Percentiles rank a stretch among this genome's conserved stretches.
These are phyloP conservation scores for Dendrobium chrysotoxum DNA, from an alignment of 106 monocot species.

Conservation along the genomic window DNA sequence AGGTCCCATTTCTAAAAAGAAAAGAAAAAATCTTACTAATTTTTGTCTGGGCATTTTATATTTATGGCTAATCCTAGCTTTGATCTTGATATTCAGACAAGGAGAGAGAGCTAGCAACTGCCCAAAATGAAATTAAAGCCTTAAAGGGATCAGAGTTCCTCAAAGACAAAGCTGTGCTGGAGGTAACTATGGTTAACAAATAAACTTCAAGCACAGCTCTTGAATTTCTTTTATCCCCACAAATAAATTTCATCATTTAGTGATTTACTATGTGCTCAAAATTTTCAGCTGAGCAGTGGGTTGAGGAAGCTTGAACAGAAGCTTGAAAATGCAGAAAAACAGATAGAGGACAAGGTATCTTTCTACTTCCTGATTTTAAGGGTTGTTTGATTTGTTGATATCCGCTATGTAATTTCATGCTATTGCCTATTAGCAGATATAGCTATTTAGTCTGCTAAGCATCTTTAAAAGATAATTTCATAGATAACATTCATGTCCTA, in stretches of 20 bases:
- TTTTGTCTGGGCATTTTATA: no score
- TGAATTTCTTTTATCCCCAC: neutral
- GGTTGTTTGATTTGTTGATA: neutral
- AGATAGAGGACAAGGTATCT: constrained; percentile 28
- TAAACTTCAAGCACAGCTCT: neutral
- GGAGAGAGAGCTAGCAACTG: constrained; percentile 34
- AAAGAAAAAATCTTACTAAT: no score
- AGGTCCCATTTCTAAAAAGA: no score
- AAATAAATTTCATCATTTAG: neutral
- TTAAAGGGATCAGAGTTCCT: constrained; percentile 26
- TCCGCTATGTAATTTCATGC: neutral
- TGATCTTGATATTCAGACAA: constrained; percentile 18
- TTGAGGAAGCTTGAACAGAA: constrained; percentile 34
- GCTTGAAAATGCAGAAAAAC: constrained; percentile 24
- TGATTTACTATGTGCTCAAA: neutral
- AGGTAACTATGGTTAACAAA: constrained; percentile 20
- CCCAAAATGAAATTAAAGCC: constrained; percentile 34
- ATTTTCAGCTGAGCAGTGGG: constrained; percentile 30
- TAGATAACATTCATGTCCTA: no score
- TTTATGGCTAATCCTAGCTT: neutral
- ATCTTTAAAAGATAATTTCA: no score
- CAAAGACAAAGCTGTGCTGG: constrained; percentile 42
- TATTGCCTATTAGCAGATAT: no score
- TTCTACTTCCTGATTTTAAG: neutral
- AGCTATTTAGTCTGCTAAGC: no score